Evolutionary conservation across 257 asterid genomes (phyloP), one percentile per base, ranked within the genome.

Genomic region (Verbascum thapsus): DNA sequence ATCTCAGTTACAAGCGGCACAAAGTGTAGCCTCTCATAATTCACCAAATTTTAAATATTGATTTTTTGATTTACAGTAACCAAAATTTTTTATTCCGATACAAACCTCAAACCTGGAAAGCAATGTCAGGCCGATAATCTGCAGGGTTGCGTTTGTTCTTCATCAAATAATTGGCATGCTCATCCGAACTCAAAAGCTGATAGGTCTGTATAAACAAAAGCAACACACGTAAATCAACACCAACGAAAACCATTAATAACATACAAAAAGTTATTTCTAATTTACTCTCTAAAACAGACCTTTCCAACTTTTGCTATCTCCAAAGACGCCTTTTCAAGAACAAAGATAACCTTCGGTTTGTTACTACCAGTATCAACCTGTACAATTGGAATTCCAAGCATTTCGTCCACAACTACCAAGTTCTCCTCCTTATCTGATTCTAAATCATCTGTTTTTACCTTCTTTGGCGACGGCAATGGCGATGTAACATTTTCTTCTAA

Each of bases 281-380:
- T 43, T 13, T 50, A 19, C 58, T 13, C 60, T 45, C 43, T 6
- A 1, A 60, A 41, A 57, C 81, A 8, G 7, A 92, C 97, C 97
- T 87, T 92, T 52, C 97, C 99, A 63, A 89, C 85, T 89, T 92
- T 81, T 0, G 91, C 99, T 40, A 87, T 80, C 72, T 88, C 99
- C 78, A 92, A 64, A 7, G 96, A 87, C 5, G 97, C 96, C 78
- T 80, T 89, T 66, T 89, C 97, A 4, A 92, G 85, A 68, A 92
- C 67, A 55, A 89, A 92, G 71, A 89, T 76, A 48, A 89, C 86
- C 9, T 85, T 83, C 15, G 85, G 83, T 59, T 79, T 86, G 19
- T 62, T 75, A 22, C n/a, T 18, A 26, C 63, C 34, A 0, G 68
- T 61, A n/a, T 80, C 85, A 58, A 66, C 73, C 1, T 61, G 63